Evolutionary conservation across 2,329 filamentous ascomycete species (phyloP).

Genomic region (Penicillium verrucosum): DNA sequence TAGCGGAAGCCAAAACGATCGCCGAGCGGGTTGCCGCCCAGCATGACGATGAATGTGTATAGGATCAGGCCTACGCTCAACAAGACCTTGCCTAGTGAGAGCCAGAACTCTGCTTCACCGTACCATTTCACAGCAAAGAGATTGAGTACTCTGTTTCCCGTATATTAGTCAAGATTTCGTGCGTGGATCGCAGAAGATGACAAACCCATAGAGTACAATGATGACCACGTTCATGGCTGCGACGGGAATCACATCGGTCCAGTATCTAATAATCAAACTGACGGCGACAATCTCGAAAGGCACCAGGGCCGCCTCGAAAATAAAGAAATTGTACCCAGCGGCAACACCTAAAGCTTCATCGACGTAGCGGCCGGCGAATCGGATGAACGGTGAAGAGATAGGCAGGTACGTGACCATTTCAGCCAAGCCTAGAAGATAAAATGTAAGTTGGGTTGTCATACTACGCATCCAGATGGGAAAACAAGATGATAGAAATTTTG

Average conservation of each 20-base stretch:
- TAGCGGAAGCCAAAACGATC: conserved; percentile 72
- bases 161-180: neutral
- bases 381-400: conserved; percentile 47
- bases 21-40: conserved; percentile 72
- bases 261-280: conserved; percentile 51
- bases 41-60: conserved; percentile 79
- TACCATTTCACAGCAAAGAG: conserved; percentile 71
- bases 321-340: conserved; percentile 51
- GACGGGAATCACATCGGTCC: conserved; percentile 47
- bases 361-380: conserved; percentile 48
- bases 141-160: conserved; percentile 51
- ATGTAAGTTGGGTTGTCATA: conserved; percentile 16
- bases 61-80: conserved; percentile 68
- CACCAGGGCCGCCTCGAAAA: conserved; percentile 51
- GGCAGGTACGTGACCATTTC: conserved; percentile 53
- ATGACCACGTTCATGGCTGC: conserved; percentile 48
- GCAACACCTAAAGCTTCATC: conserved; percentile 49
- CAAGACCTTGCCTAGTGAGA: conserved; percentile 68
- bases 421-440: conserved; percentile 37
- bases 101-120: conserved; percentile 73
- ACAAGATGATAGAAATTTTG: neutral
- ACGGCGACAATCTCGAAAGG: conserved; percentile 54
- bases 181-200: neutral
- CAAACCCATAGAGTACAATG: conserved; percentile 45
- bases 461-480: neutral